A percentile compares a stretch with the other conserved stretches of the same genome.
Evolutionary conservation across 805 yeast species (phyloP).

Genomic region (Pichia nanzhaoensis): DNA sequence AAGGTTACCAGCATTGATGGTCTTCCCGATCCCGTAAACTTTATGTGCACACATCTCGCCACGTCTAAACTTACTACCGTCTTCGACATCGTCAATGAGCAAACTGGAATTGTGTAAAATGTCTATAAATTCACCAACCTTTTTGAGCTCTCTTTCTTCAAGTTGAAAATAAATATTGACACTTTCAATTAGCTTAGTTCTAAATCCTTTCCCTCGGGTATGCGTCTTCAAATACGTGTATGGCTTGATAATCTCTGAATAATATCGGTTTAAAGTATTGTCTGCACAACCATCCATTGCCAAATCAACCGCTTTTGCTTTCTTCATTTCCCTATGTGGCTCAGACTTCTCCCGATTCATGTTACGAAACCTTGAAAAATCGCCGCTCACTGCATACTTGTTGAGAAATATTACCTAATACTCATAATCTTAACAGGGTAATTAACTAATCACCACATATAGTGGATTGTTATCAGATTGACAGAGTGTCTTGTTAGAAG

Average conservation of each 20-base stretch:
- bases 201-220: conserved; percentile 51
- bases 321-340: too few relatives aligned
- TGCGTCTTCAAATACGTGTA: conserved; percentile 40
- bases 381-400: too few relatives aligned
- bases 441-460: too few relatives aligned
- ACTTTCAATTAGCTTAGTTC: conserved; percentile 41
- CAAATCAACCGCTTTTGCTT: too few relatives aligned
- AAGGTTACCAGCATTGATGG: conserved; percentile 77
- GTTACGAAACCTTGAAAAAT: too few relatives aligned
- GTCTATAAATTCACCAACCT: conserved; percentile 45
- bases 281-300: neutral
- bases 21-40: conserved; percentile 68
- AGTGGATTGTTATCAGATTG: too few relatives aligned
- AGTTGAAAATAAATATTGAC: conserved; percentile 49
- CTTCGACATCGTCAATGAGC: conserved; percentile 86
- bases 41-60: conserved; percentile 77
- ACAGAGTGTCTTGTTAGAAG: too few relatives aligned
- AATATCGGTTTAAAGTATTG: conserved; percentile 9
- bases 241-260: conserved; percentile 36
- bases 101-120: conserved; percentile 61
- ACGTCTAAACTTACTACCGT: conserved; percentile 59
- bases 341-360: too few relatives aligned
- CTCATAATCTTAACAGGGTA: too few relatives aligned
- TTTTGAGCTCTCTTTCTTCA: conserved; percentile 31
- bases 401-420: too few relatives aligned